phyloP scores from a whole-genome alignment of 2,329 filamentous ascomycete species.

The Beauveria bassiana region DNA sequence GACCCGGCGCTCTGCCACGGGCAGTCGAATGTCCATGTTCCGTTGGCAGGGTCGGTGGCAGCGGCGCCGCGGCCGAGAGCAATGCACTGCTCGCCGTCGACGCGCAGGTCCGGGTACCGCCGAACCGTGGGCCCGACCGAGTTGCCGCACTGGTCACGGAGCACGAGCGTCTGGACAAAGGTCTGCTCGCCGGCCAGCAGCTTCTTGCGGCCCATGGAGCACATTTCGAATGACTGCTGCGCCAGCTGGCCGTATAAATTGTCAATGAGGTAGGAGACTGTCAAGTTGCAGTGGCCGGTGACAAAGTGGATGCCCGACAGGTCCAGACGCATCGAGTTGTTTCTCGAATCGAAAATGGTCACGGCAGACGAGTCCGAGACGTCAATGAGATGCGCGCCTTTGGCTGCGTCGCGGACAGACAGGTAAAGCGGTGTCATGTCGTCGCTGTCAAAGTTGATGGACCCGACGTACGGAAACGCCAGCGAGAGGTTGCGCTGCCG shows the following conservation, averaged over 20 bases:
- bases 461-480: slow-evolving; percentile 29
- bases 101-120: slow-evolving; percentile 22
- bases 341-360: slow-evolving; percentile 23
- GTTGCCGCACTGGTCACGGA: slow-evolving; percentile 28
- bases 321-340: slow-evolving; percentile 27
- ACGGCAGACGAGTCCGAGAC: slow-evolving; percentile 26
- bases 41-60: slow-evolving; percentile 19
- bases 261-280: slow-evolving; percentile 25
- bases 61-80: slow-evolving; percentile 21
- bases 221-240: slow-evolving; percentile 23
- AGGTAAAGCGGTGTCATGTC: slow-evolving; percentile 26
- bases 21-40: slow-evolving; percentile 29
- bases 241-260: slow-evolving; percentile 28
- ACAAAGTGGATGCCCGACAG: slow-evolving; percentile 27
- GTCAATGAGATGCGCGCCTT: slow-evolving; percentile 24
- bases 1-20: slow-evolving; percentile 27
- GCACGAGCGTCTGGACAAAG: slow-evolving; percentile 25
- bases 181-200: slow-evolving; percentile 4
- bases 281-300: slow-evolving; percentile 24
- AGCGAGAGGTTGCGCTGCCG: slow-evolving; percentile 24
- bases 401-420: slow-evolving; percentile 22
- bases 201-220: slow-evolving; percentile 14
- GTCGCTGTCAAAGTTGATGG: slow-evolving; percentile 25
- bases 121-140: slow-evolving; percentile 20
- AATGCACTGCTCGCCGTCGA: slow-evolving; percentile 26